Evolutionary conservation across 177 flowering plant species (phyloP), one percentile per base, ranked within the genome.

Genomic region (Vitis hybrid): DNA sequence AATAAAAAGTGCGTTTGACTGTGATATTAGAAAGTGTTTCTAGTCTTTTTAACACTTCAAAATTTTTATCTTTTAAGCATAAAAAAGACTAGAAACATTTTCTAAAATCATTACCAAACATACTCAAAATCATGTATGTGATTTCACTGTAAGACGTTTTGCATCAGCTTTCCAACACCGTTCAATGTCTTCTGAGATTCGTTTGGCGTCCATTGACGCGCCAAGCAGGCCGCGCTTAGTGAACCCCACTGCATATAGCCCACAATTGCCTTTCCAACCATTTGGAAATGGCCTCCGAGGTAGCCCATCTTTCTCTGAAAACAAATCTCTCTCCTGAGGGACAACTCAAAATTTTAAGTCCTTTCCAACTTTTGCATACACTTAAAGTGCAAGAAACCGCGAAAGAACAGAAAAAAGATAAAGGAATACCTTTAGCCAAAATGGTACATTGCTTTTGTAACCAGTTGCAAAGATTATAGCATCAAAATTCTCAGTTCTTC

Each of bases 401-500:
- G 20, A 45, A 39, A 39, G 59, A 62, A 60, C 2, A 51, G 18
- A 14, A 19, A 15, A 19, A 15, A 29, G 56, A 62, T 9, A 15
- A 48, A n/a, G 8, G 65, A 12, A 2, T 80, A 93, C 98, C 97
- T 93, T 93, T 72, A 96, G 74, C 99, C 99, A 96, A 78, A 77
- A 79, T 52, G 98, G 98, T 19, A 92, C 99, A 70, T 96, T 93
- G 83, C 98, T 96, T 83, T 77, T 90, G 81, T 96, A 87, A 52
- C 93, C 93, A 3, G 93, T 89, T 51, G 93, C 93, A 39, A 89
- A 70, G 39, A 89, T 77, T 26, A 92, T 84, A 1, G 95, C 90
- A 77, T 96, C 95, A 70, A 88, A 89, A 0, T 82, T 75, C 71
- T 88, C 91, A 1, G 51, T 62, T 60, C 57, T 80, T 45, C 98